A percentile compares a stretch with the other conserved stretches of the same genome.
Conservation (phyloP, 2,329 filamentous ascomycete species). For the Colletotrichum orchidophilum region DNA sequence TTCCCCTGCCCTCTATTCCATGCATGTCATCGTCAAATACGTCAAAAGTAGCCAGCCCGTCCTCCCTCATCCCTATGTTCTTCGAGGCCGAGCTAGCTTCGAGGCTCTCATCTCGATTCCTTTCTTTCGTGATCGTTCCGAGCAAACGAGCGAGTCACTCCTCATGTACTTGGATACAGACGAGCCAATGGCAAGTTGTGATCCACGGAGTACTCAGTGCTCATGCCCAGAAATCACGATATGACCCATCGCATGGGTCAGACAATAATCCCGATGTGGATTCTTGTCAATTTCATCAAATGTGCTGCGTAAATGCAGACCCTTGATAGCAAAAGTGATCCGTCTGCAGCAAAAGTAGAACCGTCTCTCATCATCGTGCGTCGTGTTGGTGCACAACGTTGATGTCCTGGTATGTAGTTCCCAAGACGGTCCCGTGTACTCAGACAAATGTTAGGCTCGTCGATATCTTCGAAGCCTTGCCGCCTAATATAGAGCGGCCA, state of each 20-base stretch:
- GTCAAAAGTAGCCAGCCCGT: slow-evolving; percentile 10
- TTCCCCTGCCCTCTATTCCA: slow-evolving; percentile 15
- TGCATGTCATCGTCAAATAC: slow-evolving; percentile 25
- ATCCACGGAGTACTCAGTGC: background rate
- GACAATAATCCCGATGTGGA: background rate
- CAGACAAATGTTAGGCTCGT: background rate
- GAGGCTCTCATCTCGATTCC: background rate
- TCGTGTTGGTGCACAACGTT: background rate
- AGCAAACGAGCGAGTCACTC: slow-evolving; percentile 10
- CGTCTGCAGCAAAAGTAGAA: slow-evolving; percentile 1
- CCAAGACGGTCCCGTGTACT: background rate
- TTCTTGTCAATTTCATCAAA: background rate
- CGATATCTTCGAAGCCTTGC: background rate
- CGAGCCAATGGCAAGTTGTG: background rate
- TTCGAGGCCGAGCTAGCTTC: background rate
- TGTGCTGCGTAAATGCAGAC: background rate
- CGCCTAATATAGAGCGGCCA: background rate
- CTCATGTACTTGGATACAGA: background rate
- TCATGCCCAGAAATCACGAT: slow-evolving; percentile 8
- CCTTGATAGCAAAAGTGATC: background rate
- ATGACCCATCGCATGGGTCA: background rate
- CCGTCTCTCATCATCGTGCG: slow-evolving; percentile 10
- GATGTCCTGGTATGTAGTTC: background rate
- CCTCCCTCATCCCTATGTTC: background rate
- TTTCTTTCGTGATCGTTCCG: slow-evolving; percentile 1